Base-by-base conservation (phyloP, 257 asterid genomes). In the Eustoma russellianum region DNA sequence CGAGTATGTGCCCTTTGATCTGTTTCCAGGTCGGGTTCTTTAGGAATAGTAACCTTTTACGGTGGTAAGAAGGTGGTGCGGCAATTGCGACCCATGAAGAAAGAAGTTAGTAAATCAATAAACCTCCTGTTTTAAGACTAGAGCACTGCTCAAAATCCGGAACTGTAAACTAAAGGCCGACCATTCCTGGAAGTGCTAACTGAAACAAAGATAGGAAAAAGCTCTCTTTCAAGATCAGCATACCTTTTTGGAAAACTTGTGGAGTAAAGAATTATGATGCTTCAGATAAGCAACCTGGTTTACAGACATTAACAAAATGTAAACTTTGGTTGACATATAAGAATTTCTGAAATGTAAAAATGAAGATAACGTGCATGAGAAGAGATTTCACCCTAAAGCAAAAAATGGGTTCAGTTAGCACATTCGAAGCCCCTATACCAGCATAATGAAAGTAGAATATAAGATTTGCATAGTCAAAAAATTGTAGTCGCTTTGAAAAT, bases 1-100 rank as follows among this genome's bases (percentile, higher is more conserved):
- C 79, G 78, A n/a, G 75, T 66, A 63, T 74, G 80, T 59, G 99
- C 96, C 73, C 97, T 82, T n/a, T 76, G 81, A 61, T 41, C 64
- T 19, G 95, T 85, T 61, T 75, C 88, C 67, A 85, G 70, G 63
- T 71, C 86, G 0, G 94, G 95, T 65, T 83, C 94, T 78, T 64
- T 85, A 19, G 99, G 94, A 65, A 85, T 54, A 17, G 95, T 88
- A 45, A 74, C 82, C 85, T 84, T 80, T 47, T 41, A 24, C 3
- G 30, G 30, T 24, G 30, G 3, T 24, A 24, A 24, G 30, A 24
- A 24, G 30, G 30, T 24, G 30, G 30, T 24, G 30, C 3, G 30
- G 44, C 19, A 2, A 34, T 57, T 55, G 50, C 43, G 33, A 34
- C 54, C 66, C 66, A 56, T 13, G 48, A 45, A 28, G 60, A 24